Evolutionary conservation across 73 alveolate species (phyloP).

Genomic region (Breviolum minutum): DNA sequence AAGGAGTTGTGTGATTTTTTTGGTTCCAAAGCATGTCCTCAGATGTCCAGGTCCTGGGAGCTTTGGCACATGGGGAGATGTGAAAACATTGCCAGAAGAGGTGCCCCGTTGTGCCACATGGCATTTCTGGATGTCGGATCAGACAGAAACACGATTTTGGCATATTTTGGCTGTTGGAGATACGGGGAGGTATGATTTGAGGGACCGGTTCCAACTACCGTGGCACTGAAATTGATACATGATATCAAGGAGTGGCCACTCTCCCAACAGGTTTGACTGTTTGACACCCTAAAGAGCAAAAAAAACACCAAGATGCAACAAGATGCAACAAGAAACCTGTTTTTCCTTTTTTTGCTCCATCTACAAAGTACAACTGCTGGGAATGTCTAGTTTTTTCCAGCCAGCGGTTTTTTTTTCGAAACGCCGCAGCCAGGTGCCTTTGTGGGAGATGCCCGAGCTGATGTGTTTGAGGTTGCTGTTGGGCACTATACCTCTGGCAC

Average conservation of each 20-base stretch:
- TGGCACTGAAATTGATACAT: background rate
- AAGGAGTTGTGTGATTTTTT: no score
- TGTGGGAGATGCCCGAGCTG: constrained; percentile 86
- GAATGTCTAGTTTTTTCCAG: background rate
- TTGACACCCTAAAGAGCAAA: background rate
- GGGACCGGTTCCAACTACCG: background rate
- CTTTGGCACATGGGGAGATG: constrained; percentile 31
- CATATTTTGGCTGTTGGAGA: no score
- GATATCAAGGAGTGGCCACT: background rate
- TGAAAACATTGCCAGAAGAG: constrained; percentile 92
- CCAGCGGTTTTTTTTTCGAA: background rate
- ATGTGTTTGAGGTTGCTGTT: constrained; percentile 20
- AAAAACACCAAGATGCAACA: no score
- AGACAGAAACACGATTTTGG: background rate
- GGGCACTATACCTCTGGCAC: constrained; percentile 33
- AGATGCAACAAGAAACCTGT: no score
- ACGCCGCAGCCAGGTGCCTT: constrained; percentile 30
- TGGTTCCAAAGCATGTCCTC: no score
- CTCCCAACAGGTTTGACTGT: background rate
- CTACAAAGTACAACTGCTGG: background rate
- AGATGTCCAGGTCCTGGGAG: constrained; percentile 89
- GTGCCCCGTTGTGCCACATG: background rate
- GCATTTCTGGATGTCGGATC: background rate
- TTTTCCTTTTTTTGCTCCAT: background rate
- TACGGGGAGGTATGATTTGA: background rate